A percentile compares a stretch with the other conserved stretches of the same genome.
phyloP scores from a whole-genome alignment of 805 yeast genomes.

The Cephaloascus albidus region DNA sequence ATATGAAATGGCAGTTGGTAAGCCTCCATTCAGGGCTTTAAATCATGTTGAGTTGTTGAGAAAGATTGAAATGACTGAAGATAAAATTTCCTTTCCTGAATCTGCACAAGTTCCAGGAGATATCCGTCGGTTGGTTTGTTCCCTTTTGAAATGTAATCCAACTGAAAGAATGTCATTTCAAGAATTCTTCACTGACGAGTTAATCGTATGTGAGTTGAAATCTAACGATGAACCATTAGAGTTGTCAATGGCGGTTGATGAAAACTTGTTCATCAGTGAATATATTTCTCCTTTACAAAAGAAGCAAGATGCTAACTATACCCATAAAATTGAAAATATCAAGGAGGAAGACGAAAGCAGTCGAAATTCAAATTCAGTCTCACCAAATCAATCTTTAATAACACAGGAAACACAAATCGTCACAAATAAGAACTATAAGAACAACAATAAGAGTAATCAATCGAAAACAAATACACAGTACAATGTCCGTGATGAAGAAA shows the following conservation, averaged over 20 bases:
- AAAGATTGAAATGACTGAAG: conserved; percentile 76
- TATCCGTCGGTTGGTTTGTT: conserved; percentile 61
- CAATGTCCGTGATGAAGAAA: conserved; percentile 37
- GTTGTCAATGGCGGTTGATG: conserved; percentile 57
- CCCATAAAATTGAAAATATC: conserved; percentile 2
- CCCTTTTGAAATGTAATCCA: conserved; percentile 75
- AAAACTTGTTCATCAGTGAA: conserved; percentile 78
- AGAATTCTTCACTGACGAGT: conserved; percentile 74
- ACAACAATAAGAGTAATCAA: conserved; percentile 4
- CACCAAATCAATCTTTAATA: conserved; percentile 2
- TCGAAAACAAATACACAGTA: conserved; percentile 4
- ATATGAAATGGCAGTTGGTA: conserved; percentile 94
- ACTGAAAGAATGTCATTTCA: conserved; percentile 80
- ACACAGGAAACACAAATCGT: not conserved
- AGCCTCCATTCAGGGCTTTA: conserved; percentile 90
- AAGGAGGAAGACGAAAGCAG: conserved; percentile 1
- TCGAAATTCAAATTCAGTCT: not conserved
- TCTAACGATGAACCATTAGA: conserved; percentile 50
- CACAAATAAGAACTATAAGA: conserved; percentile 1
- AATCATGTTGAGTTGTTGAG: conserved; percentile 86
- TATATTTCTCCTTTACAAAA: conserved; percentile 41
- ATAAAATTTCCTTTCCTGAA: conserved; percentile 68
- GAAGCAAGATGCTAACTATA: conserved; percentile 5
- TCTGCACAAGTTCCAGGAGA: conserved; percentile 55
- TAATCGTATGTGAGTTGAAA: conserved; percentile 47